phyloP scores from a whole-genome alignment of 2,329 filamentous ascomycete genomes.

The Colletotrichum eremochloae region DNA sequence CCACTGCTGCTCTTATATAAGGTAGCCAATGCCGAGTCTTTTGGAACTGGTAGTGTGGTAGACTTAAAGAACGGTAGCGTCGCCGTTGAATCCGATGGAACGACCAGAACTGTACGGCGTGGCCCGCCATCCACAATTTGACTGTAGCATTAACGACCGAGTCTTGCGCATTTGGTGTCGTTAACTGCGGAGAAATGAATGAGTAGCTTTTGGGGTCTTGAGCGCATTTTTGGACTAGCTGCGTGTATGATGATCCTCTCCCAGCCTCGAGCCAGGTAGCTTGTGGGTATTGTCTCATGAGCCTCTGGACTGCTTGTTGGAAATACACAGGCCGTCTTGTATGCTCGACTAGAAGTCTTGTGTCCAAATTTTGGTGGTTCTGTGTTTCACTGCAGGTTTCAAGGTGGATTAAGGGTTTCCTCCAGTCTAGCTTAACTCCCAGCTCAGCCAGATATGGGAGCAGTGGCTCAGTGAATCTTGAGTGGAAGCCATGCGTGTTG shows the following conservation, averaged over 20 bases:
- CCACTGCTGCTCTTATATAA: neutral
- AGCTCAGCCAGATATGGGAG: neutral
- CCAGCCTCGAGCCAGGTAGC: slow-evolving; percentile 53
- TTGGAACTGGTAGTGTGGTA: slow-evolving; percentile 50
- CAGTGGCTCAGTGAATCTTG: neutral
- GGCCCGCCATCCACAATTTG: slow-evolving; percentile 44
- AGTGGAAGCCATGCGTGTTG: slow-evolving; percentile 27
- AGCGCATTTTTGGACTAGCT: slow-evolving; percentile 46
- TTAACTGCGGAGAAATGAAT: slow-evolving; percentile 28
- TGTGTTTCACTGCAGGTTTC: slow-evolving; percentile 33
- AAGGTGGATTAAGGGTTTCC: neutral
- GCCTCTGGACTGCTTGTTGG: slow-evolving; percentile 47
- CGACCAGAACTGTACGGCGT: slow-evolving; percentile 45
- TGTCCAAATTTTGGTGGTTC: slow-evolving; percentile 33
- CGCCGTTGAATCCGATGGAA: slow-evolving; percentile 43
- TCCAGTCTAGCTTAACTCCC: neutral
- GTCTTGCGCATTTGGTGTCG: slow-evolving; percentile 15
- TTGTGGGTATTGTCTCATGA: slow-evolving; percentile 44
- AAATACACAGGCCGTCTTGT: slow-evolving; percentile 53
- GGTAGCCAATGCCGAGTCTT: slow-evolving; percentile 47
- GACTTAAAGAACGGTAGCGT: slow-evolving; percentile 36
- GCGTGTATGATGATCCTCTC: slow-evolving; percentile 49
- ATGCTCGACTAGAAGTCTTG: slow-evolving; percentile 47
- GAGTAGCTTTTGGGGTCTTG: neutral
- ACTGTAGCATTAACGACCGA: slow-evolving; percentile 27